Base-by-base conservation (phyloP, 2,329 filamentous ascomycete species). In the Lasiodiplodia sp. region DNA sequence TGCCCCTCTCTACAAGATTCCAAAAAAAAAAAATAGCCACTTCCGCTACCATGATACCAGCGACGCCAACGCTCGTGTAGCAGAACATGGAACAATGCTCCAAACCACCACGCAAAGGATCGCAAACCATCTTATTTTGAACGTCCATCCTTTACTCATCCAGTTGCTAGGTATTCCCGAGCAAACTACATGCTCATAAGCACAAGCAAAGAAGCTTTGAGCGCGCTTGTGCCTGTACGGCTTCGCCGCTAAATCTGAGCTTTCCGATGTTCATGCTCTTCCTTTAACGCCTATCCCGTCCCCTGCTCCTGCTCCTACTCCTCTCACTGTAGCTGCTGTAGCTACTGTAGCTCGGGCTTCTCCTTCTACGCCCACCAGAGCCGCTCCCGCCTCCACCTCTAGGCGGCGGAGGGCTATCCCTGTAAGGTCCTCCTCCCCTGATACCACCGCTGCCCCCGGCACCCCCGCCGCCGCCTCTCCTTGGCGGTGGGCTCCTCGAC, bases 291-390 rank as follows among this genome's bases (percentile, higher is more conserved):
- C 69, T 71, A 18, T 73, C 73, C 40, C 76, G 74, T 65, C 80
- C 75, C 67, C 82, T 76, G 70, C 82, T 85, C 67, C 81, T 74
- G 66, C 83, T 85, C 71, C 84, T 84, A 74, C 68, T 69, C 44
- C 62, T 66, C 21, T 84, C 75, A 31, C 77, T 76, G 72, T 87
- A 87, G 74, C 87, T 89, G 73, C 86, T 87, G 72, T 89, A 89
- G 71, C 87, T 89, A 73, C 85, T 87, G 73, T 89, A 89, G 73
- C 88, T 90, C 4, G 86, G 86, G 72, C 87, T 89, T 71, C 88
- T 83, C 70, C 87, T 82, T 70, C 86, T 82, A 67, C 81, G 68
- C 2, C 64, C 78, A 40, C 56, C 76, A 7, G 69, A 68, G 38
- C 75, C 76, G 66, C 77, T 73, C 38, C 69, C 58, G 79, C 77